Percentiles rank a stretch among this genome's conserved stretches.
Conservation (phyloP, 768 basidiomycete genomes). For the Phlegmacium glaucopus region DNA sequence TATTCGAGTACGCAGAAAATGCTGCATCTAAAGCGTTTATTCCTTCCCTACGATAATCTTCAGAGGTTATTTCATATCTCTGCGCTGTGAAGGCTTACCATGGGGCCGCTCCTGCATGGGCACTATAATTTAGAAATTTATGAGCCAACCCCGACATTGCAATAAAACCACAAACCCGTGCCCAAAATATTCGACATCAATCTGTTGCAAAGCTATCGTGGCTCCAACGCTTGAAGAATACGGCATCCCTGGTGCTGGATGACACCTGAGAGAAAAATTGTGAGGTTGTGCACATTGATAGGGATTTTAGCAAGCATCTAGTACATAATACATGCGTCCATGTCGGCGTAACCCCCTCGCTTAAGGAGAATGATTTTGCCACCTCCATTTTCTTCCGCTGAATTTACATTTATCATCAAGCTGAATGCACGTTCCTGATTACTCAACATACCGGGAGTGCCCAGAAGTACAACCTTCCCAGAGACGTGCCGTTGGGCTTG, state of each 20-base stretch:
- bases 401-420: not conserved
- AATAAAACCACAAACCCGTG: constrained; percentile 50
- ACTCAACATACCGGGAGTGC: constrained; percentile 59
- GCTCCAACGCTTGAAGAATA: constrained; percentile 49
- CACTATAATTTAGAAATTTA: constrained; percentile 36
- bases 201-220: constrained; percentile 59
- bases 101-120: constrained; percentile 77
- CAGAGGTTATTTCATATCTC: not conserved
- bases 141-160: not conserved
- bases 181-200: constrained; percentile 72
- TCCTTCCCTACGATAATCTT: constrained; percentile 53
- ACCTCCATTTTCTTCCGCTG: constrained; percentile 76
- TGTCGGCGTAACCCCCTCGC: constrained; percentile 72
- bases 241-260: constrained; percentile 57
- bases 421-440: not conserved
- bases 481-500: constrained; percentile 51
- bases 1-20: constrained; percentile 74
- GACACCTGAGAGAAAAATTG: constrained; percentile 50
- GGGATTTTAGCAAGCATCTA: too few relatives aligned
- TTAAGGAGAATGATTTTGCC: constrained; percentile 77
- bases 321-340: constrained; percentile 81
- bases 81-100: constrained; percentile 41
- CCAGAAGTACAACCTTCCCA: constrained; percentile 71
- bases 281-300: not conserved
- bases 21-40: constrained; percentile 87